Base-by-base conservation (phyloP, 257 asterid species). In the Anisodus acutangulus region DNA sequence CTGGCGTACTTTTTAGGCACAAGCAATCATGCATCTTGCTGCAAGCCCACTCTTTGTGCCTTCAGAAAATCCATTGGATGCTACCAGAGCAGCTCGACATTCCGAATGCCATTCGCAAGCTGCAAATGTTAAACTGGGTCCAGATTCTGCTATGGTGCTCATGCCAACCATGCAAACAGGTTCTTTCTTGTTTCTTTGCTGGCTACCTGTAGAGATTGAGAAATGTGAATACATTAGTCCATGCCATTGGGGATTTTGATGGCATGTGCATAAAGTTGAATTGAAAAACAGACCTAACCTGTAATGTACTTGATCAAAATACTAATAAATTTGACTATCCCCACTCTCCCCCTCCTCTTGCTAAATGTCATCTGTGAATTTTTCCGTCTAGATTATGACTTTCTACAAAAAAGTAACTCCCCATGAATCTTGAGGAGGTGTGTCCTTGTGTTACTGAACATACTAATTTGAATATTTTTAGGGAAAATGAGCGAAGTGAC, bases 1-100 rank as follows among this genome's bases (percentile, higher is more conserved):
- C 83, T 82, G 81, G 22, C 49, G 16, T 85, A 47, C 84, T 71
- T 37, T 85, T 72, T 82, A 95, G 99, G 99, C 95, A 87, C 94
- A 84, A 54, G 90, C 92, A 49, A 88, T 97, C 83, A 82, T 97
- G 97, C 94, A 93, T 80, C 88, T 93, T 47, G 99, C 99, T 84
- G 95, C 98, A 69, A 94, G 93, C 83, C 95, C 97, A 70, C 86
- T 86, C 85, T 89, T 85, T 83, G 87, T 89, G 84, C 90, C 92
- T 82, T 94, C 89, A 62, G 98, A 90, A 86, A 90, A 85, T 79
- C 89, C 87, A 67, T 86, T 88, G 87, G 92, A 90, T 86, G 87
- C 89, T 22, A 55, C 89, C 87, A 84, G 60, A 22, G 88, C 86
- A 54, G 86, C 87, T 84, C 98, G 85, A 86, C 91, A 92, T 81